Evolutionary conservation across 352 stramenopile genomes (phyloP).

Genomic region (Globisporangium paddicum): DNA sequence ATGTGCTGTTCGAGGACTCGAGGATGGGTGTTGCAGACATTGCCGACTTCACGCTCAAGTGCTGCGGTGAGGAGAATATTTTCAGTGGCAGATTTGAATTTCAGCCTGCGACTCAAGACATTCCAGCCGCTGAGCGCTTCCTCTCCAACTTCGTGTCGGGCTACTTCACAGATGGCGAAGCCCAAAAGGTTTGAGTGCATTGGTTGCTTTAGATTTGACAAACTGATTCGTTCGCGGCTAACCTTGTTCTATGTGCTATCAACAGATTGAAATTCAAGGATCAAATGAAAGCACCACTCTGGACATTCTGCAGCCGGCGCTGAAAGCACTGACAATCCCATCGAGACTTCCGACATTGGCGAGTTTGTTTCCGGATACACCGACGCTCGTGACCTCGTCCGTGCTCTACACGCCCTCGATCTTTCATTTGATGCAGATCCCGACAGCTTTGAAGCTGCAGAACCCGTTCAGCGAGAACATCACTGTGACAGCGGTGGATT

Average conservation of each 20-base stretch:
- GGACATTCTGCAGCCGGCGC: constrained; percentile 60
- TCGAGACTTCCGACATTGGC: constrained; percentile 51
- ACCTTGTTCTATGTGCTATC: neutral
- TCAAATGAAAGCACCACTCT: constrained; percentile 44
- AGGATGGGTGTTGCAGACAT: constrained; percentile 61
- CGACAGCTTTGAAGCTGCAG: constrained; percentile 64
- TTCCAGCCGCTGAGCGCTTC: constrained; percentile 38
- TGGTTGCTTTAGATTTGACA: neutral
- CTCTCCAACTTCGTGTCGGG: constrained; percentile 84
- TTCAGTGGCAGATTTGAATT: constrained; percentile 59
- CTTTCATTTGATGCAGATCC: constrained; percentile 61
- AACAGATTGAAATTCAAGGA: constrained; percentile 64
- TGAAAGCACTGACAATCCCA: constrained; percentile 48
- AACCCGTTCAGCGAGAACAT: constrained; percentile 84
- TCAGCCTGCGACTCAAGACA: constrained; percentile 27
- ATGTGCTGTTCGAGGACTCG: constrained; percentile 40
- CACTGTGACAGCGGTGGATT: constrained; percentile 54
- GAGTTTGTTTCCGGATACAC: constrained; percentile 60
- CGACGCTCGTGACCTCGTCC: constrained; percentile 71
- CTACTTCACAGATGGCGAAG: constrained; percentile 64
- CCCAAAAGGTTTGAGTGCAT: constrained; percentile 44
- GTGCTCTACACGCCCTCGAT: constrained; percentile 72
- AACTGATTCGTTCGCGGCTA: constrained; percentile 1
- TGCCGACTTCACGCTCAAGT: constrained; percentile 58
- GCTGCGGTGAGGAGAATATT: constrained; percentile 50